Conservation (phyloP, 2,329 filamentous ascomycete genomes). For the Byssothecium circinans region DNA sequence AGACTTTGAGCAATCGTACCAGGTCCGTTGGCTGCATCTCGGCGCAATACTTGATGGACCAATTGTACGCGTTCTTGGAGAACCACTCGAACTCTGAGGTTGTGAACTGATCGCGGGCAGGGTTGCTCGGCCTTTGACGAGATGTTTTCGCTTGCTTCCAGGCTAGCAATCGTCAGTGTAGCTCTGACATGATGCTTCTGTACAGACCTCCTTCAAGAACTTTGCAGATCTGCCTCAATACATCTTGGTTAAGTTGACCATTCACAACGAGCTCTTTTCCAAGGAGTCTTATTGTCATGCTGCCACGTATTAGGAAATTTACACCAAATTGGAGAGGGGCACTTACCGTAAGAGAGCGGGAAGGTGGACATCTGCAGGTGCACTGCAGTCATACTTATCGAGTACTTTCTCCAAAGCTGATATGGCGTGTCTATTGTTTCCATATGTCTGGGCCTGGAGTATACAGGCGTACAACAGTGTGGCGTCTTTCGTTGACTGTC, state of each 20-base stretch:
- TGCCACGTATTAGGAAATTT: constrained; percentile 21
- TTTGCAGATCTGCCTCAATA: constrained; percentile 56
- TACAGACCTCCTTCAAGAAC: constrained; percentile 55
- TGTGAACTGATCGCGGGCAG: constrained; percentile 55
- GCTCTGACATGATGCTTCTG: not conserved
- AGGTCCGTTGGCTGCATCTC: constrained; percentile 60
- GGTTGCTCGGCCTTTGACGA: constrained; percentile 46
- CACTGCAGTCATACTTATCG: constrained; percentile 55
- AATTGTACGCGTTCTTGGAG: constrained; percentile 77
- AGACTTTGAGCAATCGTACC: constrained; percentile 56
- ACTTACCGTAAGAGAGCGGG: constrained; percentile 66
- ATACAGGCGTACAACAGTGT: constrained; percentile 79
- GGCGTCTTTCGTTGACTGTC: constrained; percentile 55
- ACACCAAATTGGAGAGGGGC: constrained; percentile 36
- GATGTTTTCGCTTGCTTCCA: constrained; percentile 51
- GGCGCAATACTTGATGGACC: constrained; percentile 65
- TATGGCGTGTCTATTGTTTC: constrained; percentile 63
- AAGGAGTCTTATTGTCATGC: constrained; percentile 51
- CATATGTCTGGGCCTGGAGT: constrained; percentile 69
- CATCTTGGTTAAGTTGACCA: constrained; percentile 22
- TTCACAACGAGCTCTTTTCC: constrained; percentile 46
- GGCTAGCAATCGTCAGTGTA: constrained; percentile 47
- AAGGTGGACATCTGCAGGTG: constrained; percentile 57
- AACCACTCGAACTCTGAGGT: constrained; percentile 78
- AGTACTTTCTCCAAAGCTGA: constrained; percentile 63